Evolutionary conservation across 495 filamentous ascomycete genomes (phyloP), one percentile per base, ranked within the genome.

Genomic region (Clavariopsis aquatica): DNA sequence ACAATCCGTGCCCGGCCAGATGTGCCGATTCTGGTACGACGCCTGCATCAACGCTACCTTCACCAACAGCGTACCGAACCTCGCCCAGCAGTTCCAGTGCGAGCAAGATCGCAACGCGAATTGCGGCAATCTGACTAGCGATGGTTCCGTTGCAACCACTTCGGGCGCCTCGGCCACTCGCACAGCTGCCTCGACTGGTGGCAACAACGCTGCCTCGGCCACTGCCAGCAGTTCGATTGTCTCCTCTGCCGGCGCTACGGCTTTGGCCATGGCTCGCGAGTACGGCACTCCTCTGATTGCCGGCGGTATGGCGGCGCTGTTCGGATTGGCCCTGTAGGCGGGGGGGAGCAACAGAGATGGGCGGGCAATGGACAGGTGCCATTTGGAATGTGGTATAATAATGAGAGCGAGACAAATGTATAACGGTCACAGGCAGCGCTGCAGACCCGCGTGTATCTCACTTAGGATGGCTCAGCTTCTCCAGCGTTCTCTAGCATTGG

Each of bases 1-100:
- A 34, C 71, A 80, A 69, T 85, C 83, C 26, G 72, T 87, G 31
- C 85, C 85, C 45, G 84, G 78, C 76, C 80, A 76, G 71, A 78
- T 82, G 69, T 88, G 85, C 77, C 52, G 80, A 45, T 71, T 69
- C 26, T 81, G 76, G 68, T 82, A 71, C 62, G 71, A 57, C 49
- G 74, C 83, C 64, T 88, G 85, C 75, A 79, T 84, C 65, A 38
- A 65, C 4, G 59, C 73, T 41, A 43, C 31, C 31, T 34, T 34
- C 31, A 34, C 38, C 38, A 17, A 17, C 38, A 72, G 82, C 72
- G 75, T 78, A 62, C 72, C 78, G 54, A 74, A 82, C 70, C 74
- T 78, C 27, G 66, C 72, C 10, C 77, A 73, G 41, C 79, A 83
- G 61, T 72, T 76, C 24, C 66, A 68, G 13, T 87, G 84, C 77